A percentile compares a stretch with the other conserved stretches of the same genome.
Conservation (phyloP, 352 stramenopile species). For the Phytopythium montanum region DNA sequence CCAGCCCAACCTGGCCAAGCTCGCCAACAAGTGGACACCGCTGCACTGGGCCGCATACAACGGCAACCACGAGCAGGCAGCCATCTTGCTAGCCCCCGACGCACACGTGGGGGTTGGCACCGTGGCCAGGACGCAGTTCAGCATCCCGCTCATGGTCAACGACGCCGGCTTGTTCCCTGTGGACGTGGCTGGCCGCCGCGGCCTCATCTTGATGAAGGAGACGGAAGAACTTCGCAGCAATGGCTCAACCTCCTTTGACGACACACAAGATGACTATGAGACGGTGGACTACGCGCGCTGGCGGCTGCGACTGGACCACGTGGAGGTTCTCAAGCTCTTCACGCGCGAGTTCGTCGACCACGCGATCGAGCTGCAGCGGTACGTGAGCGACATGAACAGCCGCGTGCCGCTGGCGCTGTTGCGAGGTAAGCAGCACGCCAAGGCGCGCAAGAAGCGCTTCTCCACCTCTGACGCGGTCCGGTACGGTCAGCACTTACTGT, state of each 20-base stretch:
- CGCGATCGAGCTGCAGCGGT: conserved; percentile 32
- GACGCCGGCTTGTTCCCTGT: conserved; percentile 54
- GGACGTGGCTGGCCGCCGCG: conserved; percentile 58
- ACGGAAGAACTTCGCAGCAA: conserved; percentile 25
- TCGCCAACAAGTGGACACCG: conserved; percentile 64
- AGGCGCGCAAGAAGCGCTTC: conserved; percentile 15
- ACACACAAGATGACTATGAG: not conserved
- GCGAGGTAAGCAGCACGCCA: conserved; percentile 10
- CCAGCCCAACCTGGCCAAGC: conserved; percentile 68
- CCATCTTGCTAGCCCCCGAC: conserved; percentile 46
- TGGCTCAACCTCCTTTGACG: no score
- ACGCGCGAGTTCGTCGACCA: conserved; percentile 50
- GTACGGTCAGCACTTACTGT: conserved; percentile 76
- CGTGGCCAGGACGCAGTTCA: conserved; percentile 37
- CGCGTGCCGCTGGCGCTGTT: conserved; percentile 30
- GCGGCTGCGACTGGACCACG: conserved; percentile 59
- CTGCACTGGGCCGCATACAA: conserved; percentile 78
- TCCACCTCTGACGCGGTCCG: conserved; percentile 41
- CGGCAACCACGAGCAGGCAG: conserved; percentile 61
- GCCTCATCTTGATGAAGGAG: conserved; percentile 41
- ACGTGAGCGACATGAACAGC: conserved; percentile 63
- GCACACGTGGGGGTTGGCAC: conserved; percentile 1
- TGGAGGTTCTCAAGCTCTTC: conserved; percentile 42
- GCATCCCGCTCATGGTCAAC: conserved; percentile 57
- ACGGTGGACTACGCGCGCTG: conserved; percentile 38